Evolutionary conservation across 2,329 filamentous ascomycete species (phyloP).

Genomic region (Ophiosphaerella herpotricha): DNA sequence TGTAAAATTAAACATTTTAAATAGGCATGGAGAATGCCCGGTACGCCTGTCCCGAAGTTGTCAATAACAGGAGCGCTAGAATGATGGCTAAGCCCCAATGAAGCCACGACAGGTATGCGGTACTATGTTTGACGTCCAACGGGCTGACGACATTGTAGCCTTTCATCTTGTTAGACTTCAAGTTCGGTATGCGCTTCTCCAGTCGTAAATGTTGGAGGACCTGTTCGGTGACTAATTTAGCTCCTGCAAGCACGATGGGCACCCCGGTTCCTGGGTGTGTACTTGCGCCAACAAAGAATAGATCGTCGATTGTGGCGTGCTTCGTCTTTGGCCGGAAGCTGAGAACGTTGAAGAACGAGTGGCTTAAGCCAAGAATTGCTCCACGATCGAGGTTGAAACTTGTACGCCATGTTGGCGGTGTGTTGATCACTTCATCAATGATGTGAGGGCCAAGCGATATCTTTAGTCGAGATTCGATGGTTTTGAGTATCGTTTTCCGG

Average conservation of each 20-base stretch:
- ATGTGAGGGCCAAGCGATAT: conserved; percentile 58
- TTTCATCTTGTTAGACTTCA: conserved; percentile 3
- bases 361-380: conserved; percentile 72
- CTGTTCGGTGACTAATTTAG: conserved; percentile 64
- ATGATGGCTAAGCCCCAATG: conserved; percentile 19
- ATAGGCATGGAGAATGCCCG: too few relatives aligned
- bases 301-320: conserved; percentile 54
- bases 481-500: conserved; percentile 64
- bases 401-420: conserved; percentile 66
- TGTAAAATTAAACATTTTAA: too few relatives aligned
- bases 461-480: conserved; percentile 64
- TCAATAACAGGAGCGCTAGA: neutral
- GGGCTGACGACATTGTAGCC: conserved; percentile 1
- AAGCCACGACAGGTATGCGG: conserved; percentile 18
- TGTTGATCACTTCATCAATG: conserved; percentile 67
- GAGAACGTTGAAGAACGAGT: conserved; percentile 75
- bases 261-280: conserved; percentile 79
- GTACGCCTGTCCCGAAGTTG: too few relatives aligned
- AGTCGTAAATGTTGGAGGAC: conserved; percentile 48
- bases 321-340: conserved; percentile 66
- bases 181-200: conserved; percentile 47
- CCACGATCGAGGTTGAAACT: conserved; percentile 77
- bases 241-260: conserved; percentile 72
- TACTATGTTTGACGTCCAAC: conserved; percentile 23
- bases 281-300: conserved; percentile 76